A percentile compares a stretch with the other conserved stretches of the same genome.
These are phyloP conservation scores for Mycena sp. DNA, from an alignment of 1,284 basidiomycete species.

Conservation along the genomic window DNA sequence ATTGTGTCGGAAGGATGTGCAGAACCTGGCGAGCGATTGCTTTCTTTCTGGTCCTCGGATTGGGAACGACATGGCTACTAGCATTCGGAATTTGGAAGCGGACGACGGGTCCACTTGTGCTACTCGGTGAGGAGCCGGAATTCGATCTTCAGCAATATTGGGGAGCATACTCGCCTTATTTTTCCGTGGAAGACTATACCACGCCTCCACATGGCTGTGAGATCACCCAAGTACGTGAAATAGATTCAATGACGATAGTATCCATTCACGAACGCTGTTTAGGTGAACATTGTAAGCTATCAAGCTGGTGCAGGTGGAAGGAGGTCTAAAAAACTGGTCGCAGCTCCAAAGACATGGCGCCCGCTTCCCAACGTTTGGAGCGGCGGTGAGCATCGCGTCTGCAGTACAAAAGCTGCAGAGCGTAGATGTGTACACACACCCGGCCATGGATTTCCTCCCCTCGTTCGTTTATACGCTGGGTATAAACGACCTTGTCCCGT, in stretches of 20 bases:
- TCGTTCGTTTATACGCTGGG: constrained; percentile 70
- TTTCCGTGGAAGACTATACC: constrained; percentile 12
- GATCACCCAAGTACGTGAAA: constrained; percentile 19
- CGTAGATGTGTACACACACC: constrained; percentile 55
- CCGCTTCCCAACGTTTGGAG: constrained; percentile 75
- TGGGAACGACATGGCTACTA: constrained; percentile 8
- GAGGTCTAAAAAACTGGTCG: neutral
- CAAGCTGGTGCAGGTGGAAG: neutral
- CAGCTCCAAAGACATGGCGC: constrained; percentile 89
- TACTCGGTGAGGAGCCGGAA: neutral
- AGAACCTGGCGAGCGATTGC: too few relatives aligned
- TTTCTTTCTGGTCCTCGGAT: constrained; percentile 8
- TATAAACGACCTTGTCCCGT: constrained; percentile 68
- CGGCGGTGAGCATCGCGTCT: constrained; percentile 42
- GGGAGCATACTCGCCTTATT: constrained; percentile 31
- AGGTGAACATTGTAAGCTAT: constrained; percentile 66
- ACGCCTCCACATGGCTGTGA: constrained; percentile 25
- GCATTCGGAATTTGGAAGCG: constrained; percentile 3
- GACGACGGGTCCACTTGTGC: neutral
- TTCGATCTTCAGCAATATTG: constrained; percentile 19
- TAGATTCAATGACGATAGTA: neutral
- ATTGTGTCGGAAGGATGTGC: too few relatives aligned
- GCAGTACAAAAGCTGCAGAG: constrained; percentile 64
- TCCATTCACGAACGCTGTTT: neutral
- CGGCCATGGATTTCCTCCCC: constrained; percentile 57